Evolutionary conservation across 2,329 filamentous ascomycete genomes (phyloP).

Genomic region (Epichloe typhina): DNA sequence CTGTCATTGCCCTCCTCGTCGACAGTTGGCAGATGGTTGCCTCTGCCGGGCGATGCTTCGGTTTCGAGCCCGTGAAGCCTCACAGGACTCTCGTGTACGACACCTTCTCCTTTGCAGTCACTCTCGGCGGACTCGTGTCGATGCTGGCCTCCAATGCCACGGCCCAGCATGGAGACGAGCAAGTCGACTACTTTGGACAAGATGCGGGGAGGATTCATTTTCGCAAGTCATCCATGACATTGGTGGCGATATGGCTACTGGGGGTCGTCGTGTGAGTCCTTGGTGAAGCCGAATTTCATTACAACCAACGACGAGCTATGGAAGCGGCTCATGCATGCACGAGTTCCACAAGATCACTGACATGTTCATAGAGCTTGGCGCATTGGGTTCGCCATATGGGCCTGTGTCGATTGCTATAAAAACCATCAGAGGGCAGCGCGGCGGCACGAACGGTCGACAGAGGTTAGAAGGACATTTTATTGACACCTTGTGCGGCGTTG

Average conservation of each 20-base stretch:
- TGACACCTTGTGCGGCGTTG: too few relatives aligned
- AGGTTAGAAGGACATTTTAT: too few relatives aligned
- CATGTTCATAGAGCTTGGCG: neutral
- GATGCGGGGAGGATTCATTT: slow-evolving; percentile 8
- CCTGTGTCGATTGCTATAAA: neutral
- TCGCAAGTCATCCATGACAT: neutral
- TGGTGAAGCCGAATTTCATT: too few relatives aligned
- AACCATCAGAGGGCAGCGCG: neutral
- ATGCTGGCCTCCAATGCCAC: slow-evolving; percentile 15
- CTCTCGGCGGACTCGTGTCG: slow-evolving; percentile 21
- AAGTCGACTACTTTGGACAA: neutral
- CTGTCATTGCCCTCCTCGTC: slow-evolving; percentile 20
- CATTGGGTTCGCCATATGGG: neutral
- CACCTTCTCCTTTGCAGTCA: slow-evolving; percentile 19
- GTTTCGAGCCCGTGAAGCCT: slow-evolving; percentile 14
- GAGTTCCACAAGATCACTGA: too few relatives aligned
- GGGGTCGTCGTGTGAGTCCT: slow-evolving; percentile 13
- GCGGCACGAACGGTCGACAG: too few relatives aligned
- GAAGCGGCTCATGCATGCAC: too few relatives aligned
- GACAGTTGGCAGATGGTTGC: slow-evolving; percentile 25
- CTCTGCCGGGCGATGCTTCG: slow-evolving; percentile 13
- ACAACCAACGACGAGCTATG: too few relatives aligned
- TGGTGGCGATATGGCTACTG: slow-evolving; percentile 10
- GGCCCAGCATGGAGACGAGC: neutral
- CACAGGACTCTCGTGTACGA: slow-evolving; percentile 20